Base-by-base conservation (phyloP, 805 yeast genomes). In the Scheffersomyces ergatensis region DNA sequence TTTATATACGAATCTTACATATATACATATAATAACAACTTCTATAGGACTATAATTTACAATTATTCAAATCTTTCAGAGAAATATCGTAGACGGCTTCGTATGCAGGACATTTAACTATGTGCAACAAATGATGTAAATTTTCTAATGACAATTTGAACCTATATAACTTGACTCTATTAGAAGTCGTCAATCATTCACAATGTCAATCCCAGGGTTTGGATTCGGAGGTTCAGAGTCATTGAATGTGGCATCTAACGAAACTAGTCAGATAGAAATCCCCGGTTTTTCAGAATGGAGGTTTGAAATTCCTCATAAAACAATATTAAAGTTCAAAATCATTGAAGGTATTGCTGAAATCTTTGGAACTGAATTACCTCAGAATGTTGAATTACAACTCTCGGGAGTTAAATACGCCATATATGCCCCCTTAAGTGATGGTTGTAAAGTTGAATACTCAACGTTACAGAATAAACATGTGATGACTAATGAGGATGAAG, bases 281-380 rank as follows among this genome's bases (percentile, higher is more conserved):
- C 59, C 65, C 1, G 60, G 53, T 9, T 54, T 57, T n/a, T 66
- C 78, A 20, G 95, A 88, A 63, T 85, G 95, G 93, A 67, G 95
- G 39, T 74, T 85, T 47, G 93, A 86, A 55, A 77, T 85, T 3
- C 80, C 75, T 0, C 70, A 71, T 45, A 72, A 71, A 33, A 67
- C 77, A 14, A 63, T 65, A 15, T 55, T 85, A 29, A 69, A 66
- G n/a, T 54, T 85, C 34, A 77, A 69, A 49, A 70, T 82, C 9
- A 43, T 62, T 2, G 65, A 69, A 2, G 99, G 99, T 3, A 73
- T 82, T 2, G 96, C 88, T 2, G 99, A 93, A 64, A 77, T 89
- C 8, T 88, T 85, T 62, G 99, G 99, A 18, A 88, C 97, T 2
- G 99, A 93, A 58, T 74, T 93, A 18, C 86, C 97, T 2, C 68